These are phyloP conservation scores for Didymellaceae sp. DNA, from an alignment of 2,329 filamentous ascomycete species.

Conservation along the genomic window DNA sequence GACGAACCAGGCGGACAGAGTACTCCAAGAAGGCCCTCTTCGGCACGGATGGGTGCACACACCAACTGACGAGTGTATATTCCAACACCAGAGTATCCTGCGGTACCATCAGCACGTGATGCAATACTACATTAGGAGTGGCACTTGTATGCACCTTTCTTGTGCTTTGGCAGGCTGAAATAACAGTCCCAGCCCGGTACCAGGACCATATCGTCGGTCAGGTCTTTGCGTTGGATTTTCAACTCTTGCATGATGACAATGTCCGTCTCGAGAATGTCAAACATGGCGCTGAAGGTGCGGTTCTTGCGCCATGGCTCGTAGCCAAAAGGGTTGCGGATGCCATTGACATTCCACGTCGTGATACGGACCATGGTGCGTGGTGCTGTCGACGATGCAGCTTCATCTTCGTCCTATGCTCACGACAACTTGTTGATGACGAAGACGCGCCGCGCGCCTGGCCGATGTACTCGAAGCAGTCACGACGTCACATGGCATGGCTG, in stretches of 20 bases:
- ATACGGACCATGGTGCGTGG: slow-evolving; percentile 72
- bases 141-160: slow-evolving; percentile 79
- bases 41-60: slow-evolving; percentile 85
- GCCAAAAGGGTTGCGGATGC: slow-evolving; percentile 61
- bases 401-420: slow-evolving; percentile 15
- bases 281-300: slow-evolving; percentile 72
- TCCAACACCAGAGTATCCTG: slow-evolving; percentile 93
- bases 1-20: slow-evolving; percentile 75
- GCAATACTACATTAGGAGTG: not conserved
- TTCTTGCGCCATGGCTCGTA: slow-evolving; percentile 60
- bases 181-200: slow-evolving; percentile 95
- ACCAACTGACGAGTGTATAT: slow-evolving; percentile 90
- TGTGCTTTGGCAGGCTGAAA: slow-evolving; percentile 90
- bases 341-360: slow-evolving; percentile 65
- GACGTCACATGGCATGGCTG: slow-evolving; percentile 30
- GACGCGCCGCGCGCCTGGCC: slow-evolving; percentile 25
- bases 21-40: slow-evolving; percentile 90
- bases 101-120: slow-evolving; percentile 20
- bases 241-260: slow-evolving; percentile 95
- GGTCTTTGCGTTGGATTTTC: slow-evolving; percentile 92
- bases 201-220: slow-evolving; percentile 94
- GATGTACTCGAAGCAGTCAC: slow-evolving; percentile 20
- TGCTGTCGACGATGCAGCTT: slow-evolving; percentile 14
- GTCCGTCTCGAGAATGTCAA: slow-evolving; percentile 88
- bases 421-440: slow-evolving; percentile 3